Evolutionary conservation across 2,329 filamentous ascomycete species (phyloP).

Genomic region (Fusarium coicis): DNA sequence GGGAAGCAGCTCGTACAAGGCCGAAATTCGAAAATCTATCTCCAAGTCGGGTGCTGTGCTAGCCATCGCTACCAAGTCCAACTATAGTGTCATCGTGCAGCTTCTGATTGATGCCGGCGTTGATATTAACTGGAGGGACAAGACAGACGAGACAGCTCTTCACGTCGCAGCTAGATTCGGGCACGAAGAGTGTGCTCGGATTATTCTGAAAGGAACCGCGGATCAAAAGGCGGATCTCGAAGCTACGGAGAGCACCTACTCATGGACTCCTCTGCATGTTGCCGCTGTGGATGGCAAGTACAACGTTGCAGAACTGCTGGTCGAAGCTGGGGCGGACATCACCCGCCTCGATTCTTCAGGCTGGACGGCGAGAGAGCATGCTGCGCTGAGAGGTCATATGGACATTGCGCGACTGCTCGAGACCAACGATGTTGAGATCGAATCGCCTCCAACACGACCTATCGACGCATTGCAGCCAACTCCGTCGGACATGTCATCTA

Average conservation of each 20-base stretch:
- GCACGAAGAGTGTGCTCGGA: slow-evolving; percentile 80
- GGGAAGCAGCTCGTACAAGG: slow-evolving; percentile 69
- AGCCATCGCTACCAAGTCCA: slow-evolving; percentile 86
- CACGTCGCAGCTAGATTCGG: slow-evolving; percentile 93
- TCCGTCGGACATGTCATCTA: slow-evolving; percentile 64
- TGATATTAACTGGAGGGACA: slow-evolving; percentile 92
- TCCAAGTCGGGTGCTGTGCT: slow-evolving; percentile 89
- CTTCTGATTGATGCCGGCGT: slow-evolving; percentile 90
- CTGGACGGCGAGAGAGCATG: slow-evolving; percentile 95
- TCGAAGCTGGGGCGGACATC: slow-evolving; percentile 81
- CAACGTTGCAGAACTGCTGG: slow-evolving; percentile 77
- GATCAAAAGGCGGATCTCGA: slow-evolving; percentile 81
- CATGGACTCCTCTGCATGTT: slow-evolving; percentile 95
- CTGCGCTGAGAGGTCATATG: slow-evolving; percentile 88
- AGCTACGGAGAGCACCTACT: slow-evolving; percentile 82
- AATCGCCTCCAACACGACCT: slow-evolving; percentile 30
- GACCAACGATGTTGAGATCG: slow-evolving; percentile 55
- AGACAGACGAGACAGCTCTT: slow-evolving; percentile 88
- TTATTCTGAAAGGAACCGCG: slow-evolving; percentile 76
- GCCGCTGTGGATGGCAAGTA: slow-evolving; percentile 90
- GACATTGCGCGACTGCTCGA: slow-evolving; percentile 78
- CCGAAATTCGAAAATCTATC: slow-evolving; percentile 73
- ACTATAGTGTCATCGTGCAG: slow-evolving; percentile 85
- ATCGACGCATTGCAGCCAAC: slow-evolving; percentile 37
- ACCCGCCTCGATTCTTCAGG: slow-evolving; percentile 84